Base-by-base conservation (phyloP, 805 yeast genomes). In the Tetrapisispora fleetii region DNA sequence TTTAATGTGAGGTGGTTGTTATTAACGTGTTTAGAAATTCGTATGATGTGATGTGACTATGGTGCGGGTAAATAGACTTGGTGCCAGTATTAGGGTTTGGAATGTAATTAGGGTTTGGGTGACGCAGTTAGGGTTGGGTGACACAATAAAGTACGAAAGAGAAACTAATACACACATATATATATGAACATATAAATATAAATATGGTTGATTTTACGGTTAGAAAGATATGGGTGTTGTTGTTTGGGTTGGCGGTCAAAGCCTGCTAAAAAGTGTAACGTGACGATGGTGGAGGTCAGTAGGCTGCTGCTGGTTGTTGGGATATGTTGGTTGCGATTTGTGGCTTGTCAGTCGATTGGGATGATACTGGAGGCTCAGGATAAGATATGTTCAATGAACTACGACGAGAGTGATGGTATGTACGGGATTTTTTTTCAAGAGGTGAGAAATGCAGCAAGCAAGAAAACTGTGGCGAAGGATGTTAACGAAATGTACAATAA, bases 361-460 rank as follows among this genome's bases (percentile, higher is more conserved):
- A 35, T 17, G 51, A 53, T 35, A 27, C 54, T 47, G 16, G 49
- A 50, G n/a, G 47, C 50, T 0, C 55, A 57, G 35, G 59, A 58
- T 45, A 58, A 55, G 46, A 36, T 60, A 2, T 60, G 66, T 40
- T 50, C 64, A 0, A 37, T 53, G 24, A 52, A 52, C 14, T 54
- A 53, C 32, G 50, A 50, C 11, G 54, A 54, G 18, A 48, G 51
- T 32, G 57, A 58, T 27, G 50, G 54, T n/a, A 49, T 54, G 24
- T 46, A 50, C 36, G 40, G 48, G 27, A 38, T 42, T 17, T 33
- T 55, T 24, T 50, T 55, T 30, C 55, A 56, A 33, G 50, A 48
- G 4, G 32, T 57, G 8, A 53, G 50, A 8, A 58, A 57, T 14
- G 24, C 48, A 50, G 27, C 49, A 50, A 46, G 58, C 2, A 69